Evolutionary conservation across 176 grass and related monocot species (phyloP), one percentile per base, ranked within the genome.

Genomic region (Leersia perrieri): DNA sequence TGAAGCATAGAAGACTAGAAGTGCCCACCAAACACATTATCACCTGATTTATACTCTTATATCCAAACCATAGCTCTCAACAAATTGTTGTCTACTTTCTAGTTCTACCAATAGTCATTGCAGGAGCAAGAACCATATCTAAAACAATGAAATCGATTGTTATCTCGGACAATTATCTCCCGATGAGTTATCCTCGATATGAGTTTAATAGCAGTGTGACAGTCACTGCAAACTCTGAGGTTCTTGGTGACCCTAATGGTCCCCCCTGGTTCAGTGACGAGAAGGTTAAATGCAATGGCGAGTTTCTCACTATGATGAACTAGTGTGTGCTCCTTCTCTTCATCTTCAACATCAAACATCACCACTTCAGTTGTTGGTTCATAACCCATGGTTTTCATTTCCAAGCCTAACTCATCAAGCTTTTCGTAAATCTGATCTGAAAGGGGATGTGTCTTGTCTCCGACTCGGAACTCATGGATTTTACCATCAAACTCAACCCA

Each of bases 291-390:
- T 18, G 88, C 88, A 86, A 94, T 90, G 22, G 88, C 88, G 3
- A 94, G 78, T 39, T 90, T 94, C 71, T 88, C 91, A 25, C 85
- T 94, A 18, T 94, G 88, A 86, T 94, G 66, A 63, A 87, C 88
- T 10, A 90, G 85, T 0, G 91, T 88, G 77, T 86, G 57, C 66
- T 94, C 88, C 55, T 94, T 86, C 62, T 93, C 88, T 70, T 90
- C 91, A 4, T 83, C 79, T 88, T 94, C 88, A 83, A 88, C 70
- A 53, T 90, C 91, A 62, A 94, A 90, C 79, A 94, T 86, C 63
- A 94, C 91, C 45, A 90, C 91, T 71, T 88, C 85, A 0, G 85
- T 94, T 63, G 82, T 90, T 15, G 91, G 88, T 74, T 80, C 70
- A 62, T 88, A 94, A 14, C 88, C 92, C 67, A 88, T 73, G 55